A percentile compares a stretch with the other conserved stretches of the same genome.
Evolutionary conservation across 2,329 filamentous ascomycete species (phyloP).

Genomic region (Scedosporium minutisporum): DNA sequence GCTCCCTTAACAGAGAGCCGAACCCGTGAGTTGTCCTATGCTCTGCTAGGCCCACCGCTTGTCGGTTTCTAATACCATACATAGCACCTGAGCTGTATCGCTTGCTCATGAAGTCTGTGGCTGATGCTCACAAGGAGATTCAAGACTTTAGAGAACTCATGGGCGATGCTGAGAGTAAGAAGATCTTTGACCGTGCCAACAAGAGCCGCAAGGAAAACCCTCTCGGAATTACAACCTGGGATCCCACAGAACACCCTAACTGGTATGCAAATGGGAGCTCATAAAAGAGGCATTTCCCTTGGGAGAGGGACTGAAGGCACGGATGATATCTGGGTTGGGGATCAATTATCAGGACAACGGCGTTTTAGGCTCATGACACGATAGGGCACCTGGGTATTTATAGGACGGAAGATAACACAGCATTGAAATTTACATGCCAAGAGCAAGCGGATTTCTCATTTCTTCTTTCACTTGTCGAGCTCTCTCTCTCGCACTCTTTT

Average conservation of each 20-base stretch:
- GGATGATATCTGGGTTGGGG: not conserved
- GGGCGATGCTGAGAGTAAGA: conserved; percentile 34
- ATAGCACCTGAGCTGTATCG: conserved; percentile 42
- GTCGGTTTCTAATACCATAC: conserved; percentile 12
- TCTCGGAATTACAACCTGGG: conserved; percentile 49
- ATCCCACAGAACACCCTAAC: conserved; percentile 46
- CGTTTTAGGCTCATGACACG: not conserved
- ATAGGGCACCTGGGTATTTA: not conserved
- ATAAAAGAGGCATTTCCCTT: not conserved
- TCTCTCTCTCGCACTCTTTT: too few relatives aligned
- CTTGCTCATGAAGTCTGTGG: conserved; percentile 37
- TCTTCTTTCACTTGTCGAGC: too few relatives aligned
- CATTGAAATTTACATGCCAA: not conserved
- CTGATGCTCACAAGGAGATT: conserved; percentile 38
- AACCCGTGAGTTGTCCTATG: conserved; percentile 42
- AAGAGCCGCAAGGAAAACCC: conserved; percentile 46
- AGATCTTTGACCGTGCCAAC: conserved; percentile 40
- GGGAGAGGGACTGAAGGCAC: not conserved
- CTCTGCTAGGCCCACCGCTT: not conserved
- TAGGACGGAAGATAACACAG: not conserved
- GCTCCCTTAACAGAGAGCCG: conserved; percentile 34
- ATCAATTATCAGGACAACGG: not conserved
- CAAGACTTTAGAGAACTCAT: conserved; percentile 39
- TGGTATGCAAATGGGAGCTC: conserved; percentile 29
- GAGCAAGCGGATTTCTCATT: not conserved